Conservation (phyloP, 768 basidiomycete genomes). For the Amanita brunnescens region DNA sequence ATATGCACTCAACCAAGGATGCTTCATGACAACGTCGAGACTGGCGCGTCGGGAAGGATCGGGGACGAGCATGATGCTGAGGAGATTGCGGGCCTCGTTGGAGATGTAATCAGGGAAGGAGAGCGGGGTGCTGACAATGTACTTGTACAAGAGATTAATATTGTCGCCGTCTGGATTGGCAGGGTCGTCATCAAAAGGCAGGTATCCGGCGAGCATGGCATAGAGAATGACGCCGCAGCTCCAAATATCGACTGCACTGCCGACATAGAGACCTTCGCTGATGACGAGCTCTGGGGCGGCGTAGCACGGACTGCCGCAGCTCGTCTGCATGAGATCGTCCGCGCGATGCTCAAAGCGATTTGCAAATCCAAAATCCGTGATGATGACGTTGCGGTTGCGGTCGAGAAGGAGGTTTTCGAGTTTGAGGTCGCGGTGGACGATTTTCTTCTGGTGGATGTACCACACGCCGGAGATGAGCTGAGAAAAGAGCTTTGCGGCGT, state of each 20-base stretch:
- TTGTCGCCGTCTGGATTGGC: slow-evolving; percentile 98
- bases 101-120: slow-evolving; percentile 97
- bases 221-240: slow-evolving; percentile 93
- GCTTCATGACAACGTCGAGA: slow-evolving; percentile 72
- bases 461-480: slow-evolving; percentile 98
- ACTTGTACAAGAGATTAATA: slow-evolving; percentile 97
- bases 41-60: slow-evolving; percentile 77
- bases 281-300: slow-evolving; percentile 98
- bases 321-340: slow-evolving; percentile 98
- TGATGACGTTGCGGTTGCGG: slow-evolving; percentile 95
- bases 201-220: slow-evolving; percentile 93
- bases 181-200: slow-evolving; percentile 99
- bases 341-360: slow-evolving; percentile 90
- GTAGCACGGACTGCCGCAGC: slow-evolving; percentile 95
- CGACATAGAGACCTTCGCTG: slow-evolving; percentile 93
- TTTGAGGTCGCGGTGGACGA: slow-evolving; percentile 98
- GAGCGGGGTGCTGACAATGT: slow-evolving; percentile 95
- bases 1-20: slow-evolving; percentile 77
- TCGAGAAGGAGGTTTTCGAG: slow-evolving; percentile 97
- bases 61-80: slow-evolving; percentile 90
- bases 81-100: slow-evolving; percentile 69
- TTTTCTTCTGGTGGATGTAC: slow-evolving; percentile 99
- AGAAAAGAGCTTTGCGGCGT: slow-evolving; percentile 92
- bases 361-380: slow-evolving; percentile 99
- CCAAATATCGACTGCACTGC: slow-evolving; percentile 98